phyloP scores from a whole-genome alignment of 345 rosid genomes.

The Eucalyptus pauciflora region DNA sequence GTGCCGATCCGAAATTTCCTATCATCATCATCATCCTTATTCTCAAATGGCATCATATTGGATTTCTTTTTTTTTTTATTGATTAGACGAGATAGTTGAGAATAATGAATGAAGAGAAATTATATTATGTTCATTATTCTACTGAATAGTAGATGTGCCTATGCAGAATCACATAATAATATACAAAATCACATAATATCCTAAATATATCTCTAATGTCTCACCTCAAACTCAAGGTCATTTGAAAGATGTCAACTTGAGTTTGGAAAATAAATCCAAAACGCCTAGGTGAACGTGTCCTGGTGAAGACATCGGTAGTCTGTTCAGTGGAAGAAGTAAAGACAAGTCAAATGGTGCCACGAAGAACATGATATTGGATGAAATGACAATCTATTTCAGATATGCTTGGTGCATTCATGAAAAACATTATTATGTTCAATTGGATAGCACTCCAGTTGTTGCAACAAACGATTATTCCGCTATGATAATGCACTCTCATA shows the following conservation, averaged over 20 bases:
- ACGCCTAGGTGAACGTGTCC: rapidly evolving
- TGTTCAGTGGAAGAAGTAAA: rapidly evolving
- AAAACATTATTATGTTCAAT: neutral
- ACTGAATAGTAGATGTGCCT: too few species aligned
- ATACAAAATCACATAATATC: neutral
- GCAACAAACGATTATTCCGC: neutral
- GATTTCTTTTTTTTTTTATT: neutral
- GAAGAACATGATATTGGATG: neutral
- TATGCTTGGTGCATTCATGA: neutral
- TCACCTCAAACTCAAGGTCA: neutral
- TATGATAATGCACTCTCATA: neutral
- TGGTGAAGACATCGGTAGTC: rapidly evolving
- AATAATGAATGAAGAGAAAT: too few species aligned
- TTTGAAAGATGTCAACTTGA: neutral
- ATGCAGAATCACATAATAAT: too few species aligned
- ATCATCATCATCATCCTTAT: neutral
- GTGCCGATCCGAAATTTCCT: neutral
- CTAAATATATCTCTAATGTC: neutral
- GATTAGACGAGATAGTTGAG: neutral
- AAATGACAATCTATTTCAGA: neutral
- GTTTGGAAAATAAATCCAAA: too few species aligned
- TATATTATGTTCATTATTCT: too few species aligned
- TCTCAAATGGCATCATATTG: neutral
- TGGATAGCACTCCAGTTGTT: neutral
- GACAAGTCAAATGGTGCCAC: neutral